Evolutionary conservation across 805 yeast genomes (phyloP).

Genomic region (Suhomyces pyralidae): DNA sequence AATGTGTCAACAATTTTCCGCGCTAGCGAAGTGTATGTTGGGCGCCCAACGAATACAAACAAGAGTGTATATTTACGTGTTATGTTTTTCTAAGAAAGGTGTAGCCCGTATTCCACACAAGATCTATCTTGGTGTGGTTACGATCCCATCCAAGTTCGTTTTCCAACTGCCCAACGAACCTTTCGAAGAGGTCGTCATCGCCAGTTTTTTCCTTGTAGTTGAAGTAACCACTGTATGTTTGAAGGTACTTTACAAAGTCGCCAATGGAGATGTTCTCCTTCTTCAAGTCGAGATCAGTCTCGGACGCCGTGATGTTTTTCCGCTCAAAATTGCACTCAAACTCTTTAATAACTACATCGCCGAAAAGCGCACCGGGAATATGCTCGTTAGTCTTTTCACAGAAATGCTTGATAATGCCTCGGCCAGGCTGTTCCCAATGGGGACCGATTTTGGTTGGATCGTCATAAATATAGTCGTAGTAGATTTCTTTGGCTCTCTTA

Average conservation of each 20-base stretch:
- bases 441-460: conserved; percentile 52
- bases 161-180: conserved; percentile 32
- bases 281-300: conserved; percentile 22
- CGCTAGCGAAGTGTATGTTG: background rate
- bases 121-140: conserved; percentile 36
- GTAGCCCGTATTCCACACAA: conserved; percentile 52
- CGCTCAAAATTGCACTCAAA: conserved; percentile 19
- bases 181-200: conserved; percentile 32
- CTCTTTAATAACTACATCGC: conserved; percentile 30
- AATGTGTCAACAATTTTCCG: background rate
- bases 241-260: conserved; percentile 50
- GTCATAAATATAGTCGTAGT: conserved; percentile 41
- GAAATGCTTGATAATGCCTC: conserved; percentile 47
- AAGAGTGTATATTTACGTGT: background rate
- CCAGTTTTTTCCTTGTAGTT: conserved; percentile 45
- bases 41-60: background rate
- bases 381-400: conserved; percentile 41
- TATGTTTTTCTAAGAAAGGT: conserved; percentile 41
- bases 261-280: conserved; percentile 41
- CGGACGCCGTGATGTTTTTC: conserved; percentile 13
- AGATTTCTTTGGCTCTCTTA: conserved; percentile 21
- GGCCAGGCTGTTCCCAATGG: conserved; percentile 87
- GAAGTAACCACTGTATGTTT: conserved; percentile 73
- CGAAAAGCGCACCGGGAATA: conserved; percentile 41
- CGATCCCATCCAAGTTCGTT: conserved; percentile 45